Evolutionary conservation across 2,329 filamentous ascomycete species (phyloP), one percentile per base, ranked within the genome.

Genomic region (Raffaelea arxii): DNA sequence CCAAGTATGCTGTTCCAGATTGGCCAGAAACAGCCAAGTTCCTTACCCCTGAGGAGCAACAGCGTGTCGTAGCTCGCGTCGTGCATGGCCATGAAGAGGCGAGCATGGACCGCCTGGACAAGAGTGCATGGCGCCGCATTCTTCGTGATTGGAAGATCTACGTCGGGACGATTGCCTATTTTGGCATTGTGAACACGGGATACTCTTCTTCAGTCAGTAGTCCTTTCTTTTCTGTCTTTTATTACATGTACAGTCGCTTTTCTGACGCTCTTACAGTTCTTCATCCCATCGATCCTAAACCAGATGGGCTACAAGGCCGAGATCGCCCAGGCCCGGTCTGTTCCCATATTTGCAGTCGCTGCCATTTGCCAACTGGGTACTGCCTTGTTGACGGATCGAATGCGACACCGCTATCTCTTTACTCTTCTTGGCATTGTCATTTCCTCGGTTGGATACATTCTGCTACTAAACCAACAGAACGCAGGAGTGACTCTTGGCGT

Each of bases 401-500:
- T 41, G 21, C 38, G 38, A 4, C 38, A 41, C 38, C 38, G 38
- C n/a, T 41, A 21, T 23, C 18, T 14, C 12, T 41, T 79, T 61
- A 71, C 72, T 25, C 65, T 80, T 9, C 53, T 61, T 3, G 75
- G 75, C 10, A 68, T 71, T 43, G 50, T 60, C 19, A 62, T 79
- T 43, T 68, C 72, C 6, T 69, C 69, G 1, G 58, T 72, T 23
- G 77, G 77, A 10, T 80, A 77, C 57, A 66, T 70, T 44, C 68
- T 80, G 25, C 67, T 80, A 21, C 64, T 80, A 1, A 60, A 59
- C 48, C 74, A 72, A 50, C 58, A 60, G 10, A 32, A 32, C 27
- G 10, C 27, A 10, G 27, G 27, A 32, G 2, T 59, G 62, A 7
- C 56, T 76, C 3, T 64, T 11, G 67, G 66, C 4, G 70, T 67